Evolutionary conservation across 371 early-diverging fungal species (phyloP).

Genomic region (Mortierella sp.): DNA sequence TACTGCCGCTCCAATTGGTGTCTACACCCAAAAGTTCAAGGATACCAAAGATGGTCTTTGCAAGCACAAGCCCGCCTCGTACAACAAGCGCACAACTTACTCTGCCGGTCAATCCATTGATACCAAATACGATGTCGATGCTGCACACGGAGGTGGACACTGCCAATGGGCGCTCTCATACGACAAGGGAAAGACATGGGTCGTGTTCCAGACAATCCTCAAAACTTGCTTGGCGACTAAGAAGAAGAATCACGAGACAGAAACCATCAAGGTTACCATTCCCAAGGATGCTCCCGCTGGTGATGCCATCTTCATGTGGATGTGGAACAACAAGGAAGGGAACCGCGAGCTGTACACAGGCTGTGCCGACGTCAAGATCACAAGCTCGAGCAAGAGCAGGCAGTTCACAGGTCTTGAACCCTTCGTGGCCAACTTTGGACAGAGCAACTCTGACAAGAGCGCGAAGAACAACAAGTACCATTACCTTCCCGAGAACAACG

Average conservation of each 20-base stretch:
- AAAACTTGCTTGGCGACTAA: constrained; percentile 54
- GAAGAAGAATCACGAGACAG: too few relatives aligned
- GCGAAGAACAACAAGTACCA: too few relatives aligned
- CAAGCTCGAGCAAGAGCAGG: constrained; percentile 34
- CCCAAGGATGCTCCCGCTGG: constrained; percentile 60
- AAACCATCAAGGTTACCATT: constrained; percentile 56
- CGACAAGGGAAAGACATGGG: constrained; percentile 65
- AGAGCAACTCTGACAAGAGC: too few relatives aligned
- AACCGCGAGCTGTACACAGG: constrained; percentile 77
- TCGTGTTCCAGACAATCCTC: constrained; percentile 63
- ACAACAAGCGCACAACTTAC: constrained; percentile 43
- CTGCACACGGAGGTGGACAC: constrained; percentile 65
- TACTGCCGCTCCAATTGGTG: too few relatives aligned
- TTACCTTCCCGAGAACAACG: too few relatives aligned
- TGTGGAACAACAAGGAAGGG: constrained; percentile 69
- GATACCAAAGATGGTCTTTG: constrained; percentile 16
- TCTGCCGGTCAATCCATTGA: constrained; percentile 57
- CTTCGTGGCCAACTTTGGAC: constrained; percentile 41
- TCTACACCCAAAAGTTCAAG: too few relatives aligned
- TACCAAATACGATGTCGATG: constrained; percentile 50
- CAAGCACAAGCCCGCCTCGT: constrained; percentile 53
- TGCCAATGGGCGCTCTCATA: constrained; percentile 73
- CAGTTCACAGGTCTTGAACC: constrained; percentile 18
- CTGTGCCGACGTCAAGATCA: constrained; percentile 71
- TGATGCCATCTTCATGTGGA: constrained; percentile 65